Evolutionary conservation across 177 flowering plant genomes (phyloP), one percentile per base, ranked within the genome.

Genomic region (Telopea speciosissima): DNA sequence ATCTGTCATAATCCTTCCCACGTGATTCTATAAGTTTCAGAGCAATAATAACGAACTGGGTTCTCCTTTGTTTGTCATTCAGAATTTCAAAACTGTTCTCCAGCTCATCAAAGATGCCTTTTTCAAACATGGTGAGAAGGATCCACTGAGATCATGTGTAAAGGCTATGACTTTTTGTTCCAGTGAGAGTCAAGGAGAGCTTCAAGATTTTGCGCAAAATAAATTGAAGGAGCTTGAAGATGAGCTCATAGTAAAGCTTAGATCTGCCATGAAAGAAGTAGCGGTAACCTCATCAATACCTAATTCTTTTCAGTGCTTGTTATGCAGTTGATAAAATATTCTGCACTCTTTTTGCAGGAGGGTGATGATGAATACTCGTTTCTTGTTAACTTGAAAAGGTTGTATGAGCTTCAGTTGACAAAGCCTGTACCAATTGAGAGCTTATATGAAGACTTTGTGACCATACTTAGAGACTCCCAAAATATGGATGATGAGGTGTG

Each of bases 81-180:
- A 96, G 99, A 90, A 81, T 77, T 96, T 91, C 69, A 87, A 85
- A 82, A 77, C 84, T 63, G 83, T 79, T 71, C 88, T 96, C 72
- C 87, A 85, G 76, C 89, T 90, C 44, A 81, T 90, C 60, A 91
- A 86, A 83, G 97, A 90, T 71, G 92, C 97, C 62, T 93, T 90
- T 77, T 96, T 93, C 64, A 96, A 91, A 75, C 99, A 96, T 79
- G 93, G 97, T 49, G 99, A 91, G 72, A 93, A 88, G 82, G 96
- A 90, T 63, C 83, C 90, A 42, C 71, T 96, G 75, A 83, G 98
- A 77, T 88, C 97, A 33, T 93, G 99, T 79, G 85, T 96, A 66
- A 90, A 86, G 84, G 95, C 99, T 65, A 75, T 93, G 6, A 83
- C 72, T 68, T 90, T 84, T 73, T 96, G 98, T 81, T 80, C 86